Base-by-base conservation (phyloP, 169 alveolate species). In the Plasmodium berghei region DNA sequence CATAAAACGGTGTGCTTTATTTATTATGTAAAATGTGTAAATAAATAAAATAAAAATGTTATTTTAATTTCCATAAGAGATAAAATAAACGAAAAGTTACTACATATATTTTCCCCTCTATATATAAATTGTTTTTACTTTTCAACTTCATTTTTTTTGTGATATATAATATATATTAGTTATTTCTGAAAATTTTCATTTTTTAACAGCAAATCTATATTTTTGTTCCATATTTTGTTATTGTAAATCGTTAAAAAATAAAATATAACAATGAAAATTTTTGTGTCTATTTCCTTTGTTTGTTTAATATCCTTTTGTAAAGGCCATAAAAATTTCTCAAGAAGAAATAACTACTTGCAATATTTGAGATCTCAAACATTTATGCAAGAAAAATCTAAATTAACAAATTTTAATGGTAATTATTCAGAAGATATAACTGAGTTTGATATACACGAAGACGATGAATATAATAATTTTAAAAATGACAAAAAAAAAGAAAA, bases 361-460 rank as follows among this genome's bases (percentile, higher is more conserved):
- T 77, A 64, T 62, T 28, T 77, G 61, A 66, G 89, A 24, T 63
- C 89, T 12, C 80, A 66, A 58, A 64, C 64, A 40, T 77, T 77
- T 46, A 64, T 77, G 64, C 80, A 77, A 45, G 71, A 77, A 40
- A 63, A 67, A 66, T 46, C 77, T 1, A 46, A 64, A 58, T 28
- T 52, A 58, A 45, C 26, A 59, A 77, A 66, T 16, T 18, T 54
- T 48, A 77, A 77, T 58, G 28, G 55, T 22, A 63, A 64, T 28
- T 64, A 77, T 46, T 77, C 89, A 5, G 89, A 77, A 46, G 89
- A 77, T 58, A 55, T 77, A 69, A 77, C 52, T 49, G 89, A 77
- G 59, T 77, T 77, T 64, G 89, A 77, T 46, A 69, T 64, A 34
- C 67, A 77, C 54, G 89, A 77, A 52, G 80, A 46, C 49, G 89